A percentile compares a stretch with the other conserved stretches of the same genome.
Conservation (phyloP, 2,329 filamentous ascomycete species). For the Sarocladium kiliense region DNA sequence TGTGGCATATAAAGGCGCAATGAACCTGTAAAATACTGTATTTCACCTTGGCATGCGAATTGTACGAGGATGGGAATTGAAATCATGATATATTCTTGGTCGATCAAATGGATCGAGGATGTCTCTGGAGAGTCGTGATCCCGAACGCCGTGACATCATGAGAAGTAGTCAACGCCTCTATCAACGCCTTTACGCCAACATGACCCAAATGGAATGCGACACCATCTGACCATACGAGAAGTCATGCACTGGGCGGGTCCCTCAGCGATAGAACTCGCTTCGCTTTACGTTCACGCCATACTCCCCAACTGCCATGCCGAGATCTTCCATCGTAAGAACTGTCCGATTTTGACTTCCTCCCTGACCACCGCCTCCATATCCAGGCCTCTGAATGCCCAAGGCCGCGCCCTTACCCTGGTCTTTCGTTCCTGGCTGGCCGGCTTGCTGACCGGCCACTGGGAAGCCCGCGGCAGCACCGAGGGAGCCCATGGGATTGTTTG, state of each 20-base stretch:
- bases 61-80: background rate
- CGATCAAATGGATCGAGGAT: no score
- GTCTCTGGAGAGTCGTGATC: background rate
- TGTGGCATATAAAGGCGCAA: background rate
- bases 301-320: constrained; percentile 96
- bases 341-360: constrained; percentile 86
- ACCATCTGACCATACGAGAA: background rate
- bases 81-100: constrained; percentile 1
- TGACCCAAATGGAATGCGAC: constrained; percentile 2
- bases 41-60: background rate
- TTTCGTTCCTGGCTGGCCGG: constrained; percentile 47
- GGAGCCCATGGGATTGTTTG: constrained; percentile 87
- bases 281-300: constrained; percentile 97
- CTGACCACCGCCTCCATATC: constrained; percentile 82
- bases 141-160: background rate
- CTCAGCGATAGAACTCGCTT: constrained; percentile 87
- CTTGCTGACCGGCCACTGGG: constrained; percentile 57
- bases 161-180: background rate
- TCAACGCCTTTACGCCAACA: constrained; percentile 9
- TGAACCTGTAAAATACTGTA: constrained; percentile 1
- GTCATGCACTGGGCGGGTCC: background rate
- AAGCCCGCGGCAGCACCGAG: constrained; percentile 72
- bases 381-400: constrained; percentile 69
- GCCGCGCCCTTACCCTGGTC: constrained; percentile 54
- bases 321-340: constrained; percentile 95